Conservation (phyloP, 306 rosid genomes). For the Citrullus mucosospermus region DNA sequence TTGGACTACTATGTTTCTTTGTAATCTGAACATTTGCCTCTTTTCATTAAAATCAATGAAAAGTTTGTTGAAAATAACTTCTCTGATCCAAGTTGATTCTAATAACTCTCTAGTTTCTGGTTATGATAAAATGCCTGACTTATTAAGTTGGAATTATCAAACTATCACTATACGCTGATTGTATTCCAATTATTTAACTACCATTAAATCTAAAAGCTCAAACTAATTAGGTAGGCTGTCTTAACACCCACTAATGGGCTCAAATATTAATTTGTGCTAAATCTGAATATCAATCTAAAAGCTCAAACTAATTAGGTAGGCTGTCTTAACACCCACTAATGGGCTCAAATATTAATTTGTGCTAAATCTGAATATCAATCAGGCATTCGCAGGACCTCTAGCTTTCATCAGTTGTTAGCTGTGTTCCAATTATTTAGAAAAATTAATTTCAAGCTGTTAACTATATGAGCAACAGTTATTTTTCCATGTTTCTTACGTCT, state of each 20-base stretch:
- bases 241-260: neutral
- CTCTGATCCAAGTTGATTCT: neutral
- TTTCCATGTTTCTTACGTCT: neutral
- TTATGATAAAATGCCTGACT: neutral
- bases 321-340: neutral
- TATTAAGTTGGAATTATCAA: neutral
- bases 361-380: too few relatives aligned
- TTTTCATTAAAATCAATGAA: too few relatives aligned
- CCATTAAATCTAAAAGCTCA: neutral
- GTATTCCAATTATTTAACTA: neutral
- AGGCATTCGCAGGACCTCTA: neutral
- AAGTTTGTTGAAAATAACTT: neutral
- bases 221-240: neutral
- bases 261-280: too few relatives aligned
- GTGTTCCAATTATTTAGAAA: neutral
- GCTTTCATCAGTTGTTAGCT: neutral
- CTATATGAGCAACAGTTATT: neutral
- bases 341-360: too few relatives aligned
- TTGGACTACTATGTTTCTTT: neutral
- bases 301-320: neutral
- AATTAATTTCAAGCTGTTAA: neutral
- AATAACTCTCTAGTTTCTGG: neutral
- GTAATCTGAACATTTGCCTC: too few relatives aligned
- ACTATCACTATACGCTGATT: neutral
- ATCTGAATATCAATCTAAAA: neutral